Percentiles rank a stretch among this genome's conserved stretches.
phyloP scores from a whole-genome alignment of 2,329 filamentous ascomycete genomes.

The Anthostomella pinea region DNA sequence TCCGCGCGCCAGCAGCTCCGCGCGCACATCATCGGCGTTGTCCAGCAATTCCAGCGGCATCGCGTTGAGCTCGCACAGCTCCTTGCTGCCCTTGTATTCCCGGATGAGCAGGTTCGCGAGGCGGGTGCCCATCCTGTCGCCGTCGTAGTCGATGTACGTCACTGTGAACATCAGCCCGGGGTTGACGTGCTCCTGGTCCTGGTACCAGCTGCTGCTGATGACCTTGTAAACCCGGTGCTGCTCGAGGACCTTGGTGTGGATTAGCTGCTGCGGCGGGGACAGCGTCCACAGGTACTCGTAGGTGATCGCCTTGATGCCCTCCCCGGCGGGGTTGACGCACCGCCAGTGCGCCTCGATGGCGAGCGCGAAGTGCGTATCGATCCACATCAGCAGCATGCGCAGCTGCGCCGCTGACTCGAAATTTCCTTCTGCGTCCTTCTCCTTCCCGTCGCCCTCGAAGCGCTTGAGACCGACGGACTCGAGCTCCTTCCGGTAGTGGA shows the following conservation, averaged over 20 bases:
- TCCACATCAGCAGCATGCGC: slow-evolving; percentile 29
- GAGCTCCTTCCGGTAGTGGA: slow-evolving; percentile 26
- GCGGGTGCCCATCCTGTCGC: slow-evolving; percentile 31
- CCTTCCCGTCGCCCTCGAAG: slow-evolving; percentile 26
- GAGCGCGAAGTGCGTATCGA: slow-evolving; percentile 28
- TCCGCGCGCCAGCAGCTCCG: slow-evolving; percentile 29
- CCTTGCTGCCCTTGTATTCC: slow-evolving; percentile 25
- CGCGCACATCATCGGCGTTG: slow-evolving; percentile 16
- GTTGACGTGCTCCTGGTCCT: slow-evolving; percentile 17
- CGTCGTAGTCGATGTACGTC: slow-evolving; percentile 34
- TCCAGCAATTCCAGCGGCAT: slow-evolving; percentile 32
- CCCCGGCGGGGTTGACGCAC: slow-evolving; percentile 22
- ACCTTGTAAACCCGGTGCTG: slow-evolving; percentile 32
- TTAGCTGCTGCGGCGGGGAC: slow-evolving; percentile 26
- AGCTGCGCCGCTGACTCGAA: slow-evolving; percentile 27
- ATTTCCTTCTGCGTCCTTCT: no score
- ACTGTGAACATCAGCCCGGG: slow-evolving; percentile 24
- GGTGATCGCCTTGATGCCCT: slow-evolving; percentile 21
- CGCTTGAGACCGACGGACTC: slow-evolving; percentile 24
- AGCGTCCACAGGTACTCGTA: slow-evolving; percentile 31
- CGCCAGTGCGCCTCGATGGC: slow-evolving; percentile 27
- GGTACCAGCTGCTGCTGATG: slow-evolving; percentile 25
- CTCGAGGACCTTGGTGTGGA: slow-evolving; percentile 23
- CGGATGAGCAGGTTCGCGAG: slow-evolving; percentile 23
- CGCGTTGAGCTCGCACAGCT: slow-evolving; percentile 27